Evolutionary conservation across 2,329 filamentous ascomycete genomes (phyloP).

Genomic region (Periconia digitata): DNA sequence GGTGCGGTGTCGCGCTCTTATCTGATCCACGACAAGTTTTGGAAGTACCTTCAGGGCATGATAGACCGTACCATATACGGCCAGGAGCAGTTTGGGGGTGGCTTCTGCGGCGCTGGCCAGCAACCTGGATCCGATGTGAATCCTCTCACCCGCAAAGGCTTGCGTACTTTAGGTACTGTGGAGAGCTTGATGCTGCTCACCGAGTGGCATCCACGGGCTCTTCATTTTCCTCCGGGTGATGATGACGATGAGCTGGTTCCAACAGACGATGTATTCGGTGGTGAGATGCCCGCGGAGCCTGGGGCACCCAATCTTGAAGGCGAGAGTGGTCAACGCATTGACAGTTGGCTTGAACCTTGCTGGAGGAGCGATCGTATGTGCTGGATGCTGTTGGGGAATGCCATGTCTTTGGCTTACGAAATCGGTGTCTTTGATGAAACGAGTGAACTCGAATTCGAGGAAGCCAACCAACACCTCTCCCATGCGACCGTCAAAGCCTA

Average conservation of each 20-base stretch:
- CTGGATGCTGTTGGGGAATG: conserved; percentile 94
- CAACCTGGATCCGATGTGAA: conserved; percentile 67
- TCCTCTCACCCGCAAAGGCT: conserved; percentile 61
- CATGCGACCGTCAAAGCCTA: conserved; percentile 70
- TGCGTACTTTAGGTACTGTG: conserved; percentile 88
- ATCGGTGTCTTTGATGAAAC: conserved; percentile 94
- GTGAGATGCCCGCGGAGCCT: conserved; percentile 55
- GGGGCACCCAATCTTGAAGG: conserved; percentile 50
- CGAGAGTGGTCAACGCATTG: conserved; percentile 81
- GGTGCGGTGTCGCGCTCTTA: conserved; percentile 78
- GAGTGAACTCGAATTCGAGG: conserved; percentile 64
- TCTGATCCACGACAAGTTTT: conserved; percentile 91
- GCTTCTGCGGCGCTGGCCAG: conserved; percentile 75
- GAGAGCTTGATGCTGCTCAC: conserved; percentile 93
- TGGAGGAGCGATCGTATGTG: conserved; percentile 93
- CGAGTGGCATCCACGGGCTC: conserved; percentile 92
- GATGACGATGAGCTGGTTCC: conserved; percentile 65
- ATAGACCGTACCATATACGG: conserved; percentile 94
- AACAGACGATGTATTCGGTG: conserved; percentile 70
- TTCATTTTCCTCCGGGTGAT: conserved; percentile 82
- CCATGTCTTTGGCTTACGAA: conserved; percentile 87
- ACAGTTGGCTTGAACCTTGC: conserved; percentile 94
- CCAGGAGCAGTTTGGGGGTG: conserved; percentile 91
- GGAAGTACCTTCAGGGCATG: conserved; percentile 92
- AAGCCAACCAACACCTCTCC: conserved; percentile 41